Evolutionary conservation across 78 protist species (phyloP).

Genomic region (Isochrysis galbana): DNA sequence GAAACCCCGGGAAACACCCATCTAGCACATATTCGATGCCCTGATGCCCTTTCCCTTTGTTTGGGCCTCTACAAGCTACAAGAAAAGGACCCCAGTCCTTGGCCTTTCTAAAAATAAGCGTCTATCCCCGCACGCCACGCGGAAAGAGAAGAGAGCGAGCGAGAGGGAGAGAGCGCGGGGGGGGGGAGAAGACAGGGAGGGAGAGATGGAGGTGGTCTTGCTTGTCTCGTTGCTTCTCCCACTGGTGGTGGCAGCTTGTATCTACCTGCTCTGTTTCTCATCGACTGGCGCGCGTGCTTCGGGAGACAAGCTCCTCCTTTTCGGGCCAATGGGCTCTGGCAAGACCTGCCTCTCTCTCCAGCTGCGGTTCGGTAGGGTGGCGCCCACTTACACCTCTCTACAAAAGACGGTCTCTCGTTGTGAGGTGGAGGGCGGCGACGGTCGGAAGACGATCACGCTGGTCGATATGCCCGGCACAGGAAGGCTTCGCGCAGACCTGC

Average conservation of each 20-base stretch:
- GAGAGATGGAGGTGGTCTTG: no score
- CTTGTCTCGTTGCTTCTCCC: not conserved
- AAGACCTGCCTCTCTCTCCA: not conserved
- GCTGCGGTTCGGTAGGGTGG: not conserved
- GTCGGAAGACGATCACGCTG: not conserved
- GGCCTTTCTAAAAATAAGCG: no score
- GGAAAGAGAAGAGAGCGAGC: no score
- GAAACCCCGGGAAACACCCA: no score
- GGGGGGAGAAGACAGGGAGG: no score
- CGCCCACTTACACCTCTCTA: not conserved
- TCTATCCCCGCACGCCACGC: no score
- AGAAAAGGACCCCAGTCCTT: no score
- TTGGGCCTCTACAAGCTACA: no score
- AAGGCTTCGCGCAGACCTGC: not conserved
- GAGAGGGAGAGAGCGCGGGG: no score
- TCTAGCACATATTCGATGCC: no score
- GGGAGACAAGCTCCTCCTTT: not conserved
- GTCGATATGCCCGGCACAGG: not conserved
- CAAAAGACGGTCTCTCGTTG: not conserved
- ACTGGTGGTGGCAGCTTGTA: not conserved
- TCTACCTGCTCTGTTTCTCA: not conserved
- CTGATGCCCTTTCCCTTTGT: no score
- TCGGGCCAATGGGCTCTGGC: not conserved
- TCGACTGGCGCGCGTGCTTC: not conserved
- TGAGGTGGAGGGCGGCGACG: not conserved